Conservation (phyloP, 1,284 basidiomycete species). For the Grifola frondosa region DNA sequence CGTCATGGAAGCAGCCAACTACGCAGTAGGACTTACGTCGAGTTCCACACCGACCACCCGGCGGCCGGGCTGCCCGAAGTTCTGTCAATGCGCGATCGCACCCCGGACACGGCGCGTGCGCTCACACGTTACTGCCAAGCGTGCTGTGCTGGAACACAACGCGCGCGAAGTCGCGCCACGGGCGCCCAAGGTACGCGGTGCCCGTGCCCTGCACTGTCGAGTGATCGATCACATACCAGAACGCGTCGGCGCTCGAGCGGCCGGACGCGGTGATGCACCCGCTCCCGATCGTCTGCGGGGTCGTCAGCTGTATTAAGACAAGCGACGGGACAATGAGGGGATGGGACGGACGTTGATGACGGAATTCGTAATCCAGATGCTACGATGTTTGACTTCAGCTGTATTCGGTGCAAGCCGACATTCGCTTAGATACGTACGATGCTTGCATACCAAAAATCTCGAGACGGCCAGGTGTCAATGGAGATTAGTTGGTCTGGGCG, state of each 20-base stretch:
- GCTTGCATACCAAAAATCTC: slow-evolving; percentile 28
- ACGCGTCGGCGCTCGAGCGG: slow-evolving; percentile 42
- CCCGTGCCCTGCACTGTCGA: slow-evolving; percentile 46
- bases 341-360: slow-evolving; percentile 25
- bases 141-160: slow-evolving; percentile 26
- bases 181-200: slow-evolving; percentile 47
- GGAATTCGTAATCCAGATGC: slow-evolving; percentile 28
- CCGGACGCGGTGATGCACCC: slow-evolving; percentile 56
- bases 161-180: slow-evolving; percentile 42
- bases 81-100: too few species aligned
- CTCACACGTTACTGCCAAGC: slow-evolving; percentile 26
- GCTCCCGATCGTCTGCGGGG: slow-evolving; percentile 29
- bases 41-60: slow-evolving; percentile 25
- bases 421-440: slow-evolving; percentile 27
- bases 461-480: slow-evolving; percentile 39
- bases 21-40: slow-evolving; percentile 12
- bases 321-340: background rate
- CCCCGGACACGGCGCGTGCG: too few species aligned
- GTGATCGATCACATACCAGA: slow-evolving; percentile 49
- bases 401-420: too few species aligned
- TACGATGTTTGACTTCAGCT: slow-evolving; percentile 4
- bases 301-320: too few species aligned
- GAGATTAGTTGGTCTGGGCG: slow-evolving; percentile 1
- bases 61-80: slow-evolving; percentile 23
- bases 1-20: too few species aligned